A percentile compares a stretch with the other conserved stretches of the same genome.
Evolutionary conservation across 257 asterid genomes (phyloP).

Genomic region (Solanum neorickii): DNA sequence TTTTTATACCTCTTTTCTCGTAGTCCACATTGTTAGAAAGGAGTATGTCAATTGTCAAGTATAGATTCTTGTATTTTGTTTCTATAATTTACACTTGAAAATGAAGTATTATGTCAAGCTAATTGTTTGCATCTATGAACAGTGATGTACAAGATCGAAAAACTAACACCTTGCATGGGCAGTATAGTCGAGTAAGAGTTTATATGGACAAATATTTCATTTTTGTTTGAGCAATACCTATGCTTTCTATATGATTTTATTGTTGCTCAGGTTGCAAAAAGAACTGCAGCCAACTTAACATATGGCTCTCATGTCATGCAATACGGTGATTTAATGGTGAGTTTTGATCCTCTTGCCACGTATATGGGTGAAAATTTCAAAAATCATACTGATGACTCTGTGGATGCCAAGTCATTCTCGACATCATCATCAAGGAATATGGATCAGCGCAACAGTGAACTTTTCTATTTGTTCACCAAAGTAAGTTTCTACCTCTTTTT

Average conservation of each 20-base stretch:
- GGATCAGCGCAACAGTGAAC: conserved; percentile 80
- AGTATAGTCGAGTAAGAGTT: not conserved
- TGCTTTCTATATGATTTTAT: not conserved
- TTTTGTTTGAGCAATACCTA: not conserved
- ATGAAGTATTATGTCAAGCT: not conserved
- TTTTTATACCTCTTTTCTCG: not conserved
- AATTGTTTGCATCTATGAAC: not conserved
- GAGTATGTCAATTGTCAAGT: not conserved
- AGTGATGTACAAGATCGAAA: not conserved
- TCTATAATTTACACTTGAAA: not conserved
- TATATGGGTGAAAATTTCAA: not conserved
- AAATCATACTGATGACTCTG: not conserved
- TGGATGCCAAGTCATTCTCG: conserved; percentile 27
- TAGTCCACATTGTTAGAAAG: not conserved
- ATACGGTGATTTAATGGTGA: not conserved
- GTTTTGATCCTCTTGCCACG: not conserved
- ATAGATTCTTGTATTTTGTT: not conserved
- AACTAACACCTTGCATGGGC: not conserved
- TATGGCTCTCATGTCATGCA: not conserved
- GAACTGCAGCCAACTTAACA: not conserved
- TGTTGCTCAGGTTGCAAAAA: conserved; percentile 19
- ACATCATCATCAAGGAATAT: conserved; percentile 35
- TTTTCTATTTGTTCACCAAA: conserved; percentile 80
- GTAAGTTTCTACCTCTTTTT: conserved; percentile 9
- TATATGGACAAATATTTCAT: not conserved